phyloP scores from a whole-genome alignment of 495 filamentous ascomycete species.

The Neurospora tetrasperma region DNA sequence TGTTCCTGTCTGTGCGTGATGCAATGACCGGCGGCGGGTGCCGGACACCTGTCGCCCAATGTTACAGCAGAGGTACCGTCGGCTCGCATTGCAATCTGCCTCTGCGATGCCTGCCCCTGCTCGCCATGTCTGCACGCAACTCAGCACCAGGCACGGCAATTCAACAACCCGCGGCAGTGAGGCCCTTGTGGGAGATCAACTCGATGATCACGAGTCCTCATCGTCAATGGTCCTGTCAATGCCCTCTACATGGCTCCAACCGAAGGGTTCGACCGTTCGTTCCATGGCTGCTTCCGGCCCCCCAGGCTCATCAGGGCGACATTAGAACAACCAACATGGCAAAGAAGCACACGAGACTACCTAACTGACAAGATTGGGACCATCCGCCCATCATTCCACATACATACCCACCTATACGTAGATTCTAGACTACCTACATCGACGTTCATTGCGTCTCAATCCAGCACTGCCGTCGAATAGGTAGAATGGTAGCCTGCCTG shows the following conservation, averaged over 20 bases:
- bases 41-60: not conserved
- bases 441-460: not conserved
- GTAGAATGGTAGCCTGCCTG: not conserved
- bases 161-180: conserved; percentile 4
- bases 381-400: not conserved
- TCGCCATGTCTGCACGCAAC: not conserved
- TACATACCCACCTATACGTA: not conserved
- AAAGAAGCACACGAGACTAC: not conserved
- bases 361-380: not conserved
- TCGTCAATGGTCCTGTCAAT: conserved; percentile 11
- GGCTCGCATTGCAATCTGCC: conserved; percentile 10
- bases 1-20: not conserved
- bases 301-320: not conserved
- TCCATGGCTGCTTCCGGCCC: conserved; percentile 4
- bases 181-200: conserved; percentile 7
- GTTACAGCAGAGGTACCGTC: not conserved
- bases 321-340: not conserved
- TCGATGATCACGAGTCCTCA: conserved; percentile 17
- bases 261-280: too few relatives aligned
- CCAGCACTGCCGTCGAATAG: not conserved
- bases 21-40: conserved; percentile 3
- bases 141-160: not conserved
- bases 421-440: not conserved
- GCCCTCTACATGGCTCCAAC: not conserved
- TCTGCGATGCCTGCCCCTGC: not conserved